Conservation (phyloP, 2,329 filamentous ascomycete species). For the Ceratocystis huliohia region DNA sequence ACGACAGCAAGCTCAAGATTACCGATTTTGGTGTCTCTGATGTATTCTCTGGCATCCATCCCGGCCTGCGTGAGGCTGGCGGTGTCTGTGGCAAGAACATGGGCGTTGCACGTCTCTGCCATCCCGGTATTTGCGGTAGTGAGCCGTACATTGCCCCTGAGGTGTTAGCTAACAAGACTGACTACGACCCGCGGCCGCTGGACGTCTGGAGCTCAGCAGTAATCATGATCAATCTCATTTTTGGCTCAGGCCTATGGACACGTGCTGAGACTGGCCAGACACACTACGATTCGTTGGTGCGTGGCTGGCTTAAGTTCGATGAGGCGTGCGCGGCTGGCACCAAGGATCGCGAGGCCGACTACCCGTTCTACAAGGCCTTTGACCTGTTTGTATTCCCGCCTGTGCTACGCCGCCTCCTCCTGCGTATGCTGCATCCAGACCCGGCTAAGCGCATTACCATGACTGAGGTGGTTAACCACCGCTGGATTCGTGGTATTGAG, state of each 20-base stretch:
- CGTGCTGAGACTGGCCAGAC: constrained; percentile 45
- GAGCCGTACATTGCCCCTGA: constrained; percentile 81
- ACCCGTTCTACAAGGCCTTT: constrained; percentile 52
- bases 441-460: constrained; percentile 59
- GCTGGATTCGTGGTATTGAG: constrained; percentile 62
- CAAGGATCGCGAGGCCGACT: constrained; percentile 31
- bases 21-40: constrained; percentile 86
- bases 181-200: constrained; percentile 61
- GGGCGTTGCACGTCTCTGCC: constrained; percentile 56
- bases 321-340: constrained; percentile 17
- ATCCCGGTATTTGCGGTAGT: constrained; percentile 72
- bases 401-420: constrained; percentile 54
- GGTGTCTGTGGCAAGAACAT: constrained; percentile 64
- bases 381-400: constrained; percentile 54
- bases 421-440: constrained; percentile 74
- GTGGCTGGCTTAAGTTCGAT: constrained; percentile 58
- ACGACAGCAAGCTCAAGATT: constrained; percentile 73
- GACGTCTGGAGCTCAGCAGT: constrained; percentile 82
- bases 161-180: constrained; percentile 54
- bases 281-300: constrained; percentile 53
- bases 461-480: constrained; percentile 52
- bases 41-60: constrained; percentile 71
- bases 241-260: constrained; percentile 61
- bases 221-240: constrained; percentile 66
- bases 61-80: constrained; percentile 58